phyloP scores from a whole-genome alignment of 164 flowering plant species.

The Stephania cephalantha region DNA sequence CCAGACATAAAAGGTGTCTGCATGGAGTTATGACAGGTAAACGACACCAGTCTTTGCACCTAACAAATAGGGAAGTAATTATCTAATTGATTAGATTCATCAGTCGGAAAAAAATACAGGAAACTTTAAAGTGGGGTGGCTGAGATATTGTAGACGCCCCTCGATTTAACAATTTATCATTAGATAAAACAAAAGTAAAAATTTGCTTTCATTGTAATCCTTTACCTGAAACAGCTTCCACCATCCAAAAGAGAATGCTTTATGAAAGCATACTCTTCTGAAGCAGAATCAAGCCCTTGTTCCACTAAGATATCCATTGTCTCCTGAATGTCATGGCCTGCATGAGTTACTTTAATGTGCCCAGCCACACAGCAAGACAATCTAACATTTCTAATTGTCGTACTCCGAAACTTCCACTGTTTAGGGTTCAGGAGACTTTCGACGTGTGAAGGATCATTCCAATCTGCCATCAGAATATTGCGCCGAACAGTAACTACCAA shows the following conservation, averaged over 20 bases:
- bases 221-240: conserved; percentile 73
- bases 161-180: neutral
- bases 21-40: conserved; percentile 93
- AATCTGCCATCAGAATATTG: conserved; percentile 91
- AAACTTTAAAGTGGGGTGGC: conserved; percentile 6
- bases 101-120: neutral
- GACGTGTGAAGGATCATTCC: conserved; percentile 98
- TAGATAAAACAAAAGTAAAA: neutral
- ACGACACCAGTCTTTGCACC: conserved; percentile 95
- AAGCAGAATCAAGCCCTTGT: conserved; percentile 60
- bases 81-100: conserved; percentile 2
- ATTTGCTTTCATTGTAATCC: neutral
- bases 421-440: conserved; percentile 91
- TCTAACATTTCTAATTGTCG: conserved; percentile 76
- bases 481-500: conserved; percentile 86
- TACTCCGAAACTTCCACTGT: conserved; percentile 88
- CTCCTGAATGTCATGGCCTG: conserved; percentile 91
- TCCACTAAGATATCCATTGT: conserved; percentile 84
- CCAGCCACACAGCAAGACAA: conserved; percentile 98
- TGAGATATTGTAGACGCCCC: neutral
- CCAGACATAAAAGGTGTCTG: conserved; percentile 89
- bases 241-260: conserved; percentile 60
- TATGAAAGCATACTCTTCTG: conserved; percentile 67
- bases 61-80: conserved; percentile 22
- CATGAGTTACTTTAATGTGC: conserved; percentile 77